phyloP scores from a whole-genome alignment of 768 basidiomycete species.

The Chalciporus piperatus region DNA sequence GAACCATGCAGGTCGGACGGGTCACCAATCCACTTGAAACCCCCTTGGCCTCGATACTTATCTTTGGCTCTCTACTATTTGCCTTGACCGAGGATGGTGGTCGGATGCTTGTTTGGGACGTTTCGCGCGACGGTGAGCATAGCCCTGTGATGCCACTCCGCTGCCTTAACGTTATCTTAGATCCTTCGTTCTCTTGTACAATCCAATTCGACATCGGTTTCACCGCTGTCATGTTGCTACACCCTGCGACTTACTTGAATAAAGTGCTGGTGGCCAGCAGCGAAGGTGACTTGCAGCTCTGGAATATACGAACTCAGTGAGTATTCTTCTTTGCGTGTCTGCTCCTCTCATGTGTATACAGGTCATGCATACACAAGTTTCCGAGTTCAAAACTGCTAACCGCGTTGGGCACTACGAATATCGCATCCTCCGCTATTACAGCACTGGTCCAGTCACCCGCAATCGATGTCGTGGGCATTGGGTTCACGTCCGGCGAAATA shows the following conservation, averaged over 20 bases:
- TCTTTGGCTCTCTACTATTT: constrained; percentile 81
- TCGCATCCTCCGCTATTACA: constrained; percentile 55
- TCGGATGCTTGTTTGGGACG: constrained; percentile 78
- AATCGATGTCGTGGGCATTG: constrained; percentile 94
- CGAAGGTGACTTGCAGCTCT: constrained; percentile 84
- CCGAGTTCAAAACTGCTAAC: constrained; percentile 50
- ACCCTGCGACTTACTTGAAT: constrained; percentile 96
- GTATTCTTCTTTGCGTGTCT: constrained; percentile 21
- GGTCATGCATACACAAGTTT: constrained; percentile 83
- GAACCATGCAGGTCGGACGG: constrained; percentile 42
- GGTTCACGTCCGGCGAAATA: constrained; percentile 83
- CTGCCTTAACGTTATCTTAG: constrained; percentile 16
- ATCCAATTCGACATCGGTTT: constrained; percentile 83
- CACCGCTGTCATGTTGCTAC: constrained; percentile 80
- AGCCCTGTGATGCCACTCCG: background rate
- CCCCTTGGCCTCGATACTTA: constrained; percentile 57
- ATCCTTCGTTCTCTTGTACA: constrained; percentile 39
- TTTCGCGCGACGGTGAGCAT: constrained; percentile 53
- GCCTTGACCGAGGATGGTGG: constrained; percentile 77
- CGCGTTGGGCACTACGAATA: constrained; percentile 29
- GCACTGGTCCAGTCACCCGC: constrained; percentile 88
- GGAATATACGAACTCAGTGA: constrained; percentile 87
- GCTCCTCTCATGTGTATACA: constrained; percentile 27
- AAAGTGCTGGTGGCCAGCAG: constrained; percentile 85
- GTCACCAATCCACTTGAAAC: constrained; percentile 64